Evolutionary conservation across 257 asterid genomes (phyloP).

Genomic region (Solanum piurae): DNA sequence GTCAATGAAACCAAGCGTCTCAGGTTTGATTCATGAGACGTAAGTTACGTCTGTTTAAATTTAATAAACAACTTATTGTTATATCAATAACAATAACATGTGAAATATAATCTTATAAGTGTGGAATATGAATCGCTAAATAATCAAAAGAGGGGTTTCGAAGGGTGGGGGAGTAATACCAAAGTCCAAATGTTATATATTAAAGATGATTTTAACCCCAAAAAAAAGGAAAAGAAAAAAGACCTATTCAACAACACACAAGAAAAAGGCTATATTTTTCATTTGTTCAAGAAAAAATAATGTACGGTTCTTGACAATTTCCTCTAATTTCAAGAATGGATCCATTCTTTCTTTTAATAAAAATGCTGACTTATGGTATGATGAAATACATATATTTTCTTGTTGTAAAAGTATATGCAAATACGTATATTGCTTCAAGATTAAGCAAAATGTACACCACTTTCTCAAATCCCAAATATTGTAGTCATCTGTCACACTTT

Average conservation of each 20-base stretch:
- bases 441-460: background rate
- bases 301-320: background rate
- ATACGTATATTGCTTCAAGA: background rate
- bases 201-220: background rate
- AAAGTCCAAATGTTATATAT: background rate
- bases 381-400: background rate
- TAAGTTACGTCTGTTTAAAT: background rate
- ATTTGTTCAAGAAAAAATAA: background rate
- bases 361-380: background rate
- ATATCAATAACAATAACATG: background rate
- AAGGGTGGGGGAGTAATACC: background rate
- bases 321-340: background rate
- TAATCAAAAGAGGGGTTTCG: too few relatives aligned
- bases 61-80: background rate
- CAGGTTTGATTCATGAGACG: too few relatives aligned
- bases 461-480: background rate
- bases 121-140: background rate
- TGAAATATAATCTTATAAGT: background rate
- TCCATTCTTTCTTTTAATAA: background rate
- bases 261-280: background rate
- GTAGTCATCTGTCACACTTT: background rate
- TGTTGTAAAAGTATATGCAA: background rate
- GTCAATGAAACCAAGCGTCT: too few relatives aligned
- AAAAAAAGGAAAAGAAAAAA: background rate
- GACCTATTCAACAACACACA: background rate